Conservation (phyloP, 1,284 basidiomycete genomes). For the Wallemia hederae region DNA sequence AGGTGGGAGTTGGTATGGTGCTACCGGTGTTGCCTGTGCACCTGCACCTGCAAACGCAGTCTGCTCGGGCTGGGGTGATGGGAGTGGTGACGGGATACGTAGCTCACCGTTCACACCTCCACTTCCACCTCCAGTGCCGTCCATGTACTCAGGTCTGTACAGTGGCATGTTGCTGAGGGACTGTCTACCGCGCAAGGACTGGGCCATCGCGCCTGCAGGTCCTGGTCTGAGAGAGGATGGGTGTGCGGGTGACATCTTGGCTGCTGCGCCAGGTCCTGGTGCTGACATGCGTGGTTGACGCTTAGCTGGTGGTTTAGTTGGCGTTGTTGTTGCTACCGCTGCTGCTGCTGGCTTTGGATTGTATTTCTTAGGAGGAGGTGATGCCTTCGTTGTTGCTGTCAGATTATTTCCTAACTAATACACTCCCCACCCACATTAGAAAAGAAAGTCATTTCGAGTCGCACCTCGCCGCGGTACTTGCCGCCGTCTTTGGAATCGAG, state of each 20-base stretch:
- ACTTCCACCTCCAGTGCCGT: background rate
- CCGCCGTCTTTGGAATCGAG: constrained; percentile 38
- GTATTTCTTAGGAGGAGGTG: background rate
- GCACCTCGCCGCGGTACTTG: constrained; percentile 61
- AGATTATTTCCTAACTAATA: constrained; percentile 4
- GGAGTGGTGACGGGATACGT: background rate
- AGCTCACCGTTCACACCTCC: background rate
- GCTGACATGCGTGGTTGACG: background rate
- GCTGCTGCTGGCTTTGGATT: constrained; percentile 30
- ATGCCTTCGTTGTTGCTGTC: background rate
- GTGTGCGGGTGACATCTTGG: constrained; percentile 13
- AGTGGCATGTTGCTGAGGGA: constrained; percentile 31
- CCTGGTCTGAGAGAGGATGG: constrained; percentile 25
- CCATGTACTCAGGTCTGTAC: constrained; percentile 38
- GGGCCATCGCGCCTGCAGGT: constrained; percentile 30
- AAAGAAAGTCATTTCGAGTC: constrained; percentile 82
- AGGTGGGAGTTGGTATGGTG: too few species aligned
- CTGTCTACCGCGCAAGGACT: constrained; percentile 23
- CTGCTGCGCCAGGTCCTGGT: background rate
- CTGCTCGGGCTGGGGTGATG: background rate
- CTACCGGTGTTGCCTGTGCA: too few species aligned
- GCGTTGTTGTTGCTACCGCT: constrained; percentile 19
- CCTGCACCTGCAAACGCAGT: too few species aligned
- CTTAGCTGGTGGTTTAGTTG: constrained; percentile 22
- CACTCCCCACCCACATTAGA: constrained; percentile 42